phyloP scores from a whole-genome alignment of 306 rosid species.

The Quercus variabilis region DNA sequence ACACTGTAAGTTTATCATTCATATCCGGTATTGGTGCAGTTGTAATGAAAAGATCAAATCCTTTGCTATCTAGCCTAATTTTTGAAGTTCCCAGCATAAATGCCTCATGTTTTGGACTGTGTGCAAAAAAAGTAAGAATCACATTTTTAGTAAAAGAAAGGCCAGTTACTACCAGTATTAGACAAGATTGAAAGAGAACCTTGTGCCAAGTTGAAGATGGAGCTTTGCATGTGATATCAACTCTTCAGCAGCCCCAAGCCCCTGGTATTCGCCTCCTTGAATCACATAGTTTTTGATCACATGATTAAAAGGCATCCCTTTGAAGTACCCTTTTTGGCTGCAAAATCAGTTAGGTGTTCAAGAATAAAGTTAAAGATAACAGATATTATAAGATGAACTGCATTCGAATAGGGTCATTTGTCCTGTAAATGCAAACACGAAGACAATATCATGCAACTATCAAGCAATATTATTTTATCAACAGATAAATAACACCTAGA shows the following conservation, averaged over 20 bases:
- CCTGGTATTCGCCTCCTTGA: conserved; percentile 77
- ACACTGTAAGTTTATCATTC: conserved; percentile 72
- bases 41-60: conserved; percentile 87
- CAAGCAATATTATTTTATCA: too few species aligned
- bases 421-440: too few species aligned
- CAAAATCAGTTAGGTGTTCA: conserved; percentile 11
- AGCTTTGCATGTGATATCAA: conserved; percentile 81
- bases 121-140: not conserved
- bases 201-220: conserved; percentile 42
- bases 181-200: conserved; percentile 15
- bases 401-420: too few species aligned
- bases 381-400: too few species aligned
- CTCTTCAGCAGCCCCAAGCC: conserved; percentile 68
- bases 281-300: conserved; percentile 79
- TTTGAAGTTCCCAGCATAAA: conserved; percentile 88
- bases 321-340: conserved; percentile 82
- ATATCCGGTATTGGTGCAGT: conserved; percentile 98
- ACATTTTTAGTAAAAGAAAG: not conserved
- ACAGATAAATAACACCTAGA: too few species aligned
- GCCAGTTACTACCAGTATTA: not conserved
- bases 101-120: conserved; percentile 84
- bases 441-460: too few species aligned
- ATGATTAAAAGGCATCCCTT: conserved; percentile 72
- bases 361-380: too few species aligned
- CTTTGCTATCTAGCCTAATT: conserved; percentile 51